These are phyloP conservation scores for Aureobasidium sp. DNA, from an alignment of 2,329 filamentous ascomycete species.

Conservation along the genomic window DNA sequence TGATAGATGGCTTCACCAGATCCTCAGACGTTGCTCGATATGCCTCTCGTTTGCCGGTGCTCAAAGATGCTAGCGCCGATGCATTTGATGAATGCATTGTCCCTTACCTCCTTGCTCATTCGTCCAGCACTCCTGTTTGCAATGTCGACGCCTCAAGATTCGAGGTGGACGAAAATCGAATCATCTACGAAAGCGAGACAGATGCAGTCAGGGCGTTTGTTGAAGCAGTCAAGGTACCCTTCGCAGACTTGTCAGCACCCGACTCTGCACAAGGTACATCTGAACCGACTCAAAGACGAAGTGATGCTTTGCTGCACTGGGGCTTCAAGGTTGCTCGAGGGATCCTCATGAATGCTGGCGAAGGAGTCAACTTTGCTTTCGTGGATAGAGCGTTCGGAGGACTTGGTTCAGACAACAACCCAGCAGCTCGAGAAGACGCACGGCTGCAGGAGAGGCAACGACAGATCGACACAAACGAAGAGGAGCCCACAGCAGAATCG, in stretches of 20 bases:
- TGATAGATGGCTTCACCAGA: conserved; percentile 52
- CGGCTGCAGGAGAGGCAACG: conserved; percentile 34
- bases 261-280: conserved; percentile 23
- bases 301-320: conserved; percentile 48
- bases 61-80: conserved; percentile 42
- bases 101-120: conserved; percentile 51
- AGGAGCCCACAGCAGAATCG: conserved; percentile 31
- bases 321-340: conserved; percentile 53
- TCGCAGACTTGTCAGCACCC: conserved; percentile 42
- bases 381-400: conserved; percentile 58
- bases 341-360: conserved; percentile 50
- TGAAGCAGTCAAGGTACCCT: conserved; percentile 46
- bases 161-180: conserved; percentile 47
- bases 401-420: conserved; percentile 39
- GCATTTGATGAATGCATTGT: conserved; percentile 52
- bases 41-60: conserved; percentile 42
- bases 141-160: conserved; percentile 54
- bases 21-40: conserved; percentile 29
- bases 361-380: conserved; percentile 49
- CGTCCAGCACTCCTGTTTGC: conserved; percentile 44
- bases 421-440: conserved; percentile 37
- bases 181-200: conserved; percentile 47
- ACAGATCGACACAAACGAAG: conserved; percentile 40
- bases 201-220: conserved; percentile 52
- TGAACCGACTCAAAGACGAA: conserved; percentile 34